Base-by-base conservation (phyloP, 2,329 filamentous ascomycete species). In the Verticillium isaacii region DNA sequence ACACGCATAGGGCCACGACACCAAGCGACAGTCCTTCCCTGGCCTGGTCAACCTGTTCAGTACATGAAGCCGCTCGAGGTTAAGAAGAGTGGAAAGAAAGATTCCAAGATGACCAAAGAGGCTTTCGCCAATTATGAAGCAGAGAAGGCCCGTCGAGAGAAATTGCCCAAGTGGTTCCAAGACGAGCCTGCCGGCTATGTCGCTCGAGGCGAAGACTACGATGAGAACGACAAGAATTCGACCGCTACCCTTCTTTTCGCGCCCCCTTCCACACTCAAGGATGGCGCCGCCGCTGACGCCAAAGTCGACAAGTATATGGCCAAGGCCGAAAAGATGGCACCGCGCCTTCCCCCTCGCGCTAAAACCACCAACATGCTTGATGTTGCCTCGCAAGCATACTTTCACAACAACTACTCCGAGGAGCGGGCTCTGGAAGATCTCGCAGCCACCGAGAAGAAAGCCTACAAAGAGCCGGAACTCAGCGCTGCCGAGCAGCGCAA, bases 1-100 rank as follows among this genome's bases (percentile, higher is more conserved):
- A 98, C 95, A 61, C 89, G 95, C 41, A 82, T 98, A 41, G 95
- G 95, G 8, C 92, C 93, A 11, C 88, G 93, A 61, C 93, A 98
- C 74, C 95, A 99, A 78, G 94, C 95, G 4, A 89, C 88, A 67
- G 91, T 97, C 37, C 81, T 85, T 57, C 83, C 90, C 6, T 99
- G 95, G 95, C 89, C 89, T 61, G 95, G 94, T 5, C 87, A 87
- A 60, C 89, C 93, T 0, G 89, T 98, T n/a, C 84, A 96, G 73
- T 91, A 96, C 62, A 92, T 97, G 65, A 97, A 96, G 73, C 88
- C 93, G 5, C 81, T 88, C 0, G 93, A 98, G 70, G 87, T 89
- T 68, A 97, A 94, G 77, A 96, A 89, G 77, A 88, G 87, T 65
- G 85, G 88, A 62, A 92, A 92, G 73, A 93, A 91, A 70, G 89